phyloP scores from a whole-genome alignment of 768 basidiomycete genomes.

The Macrocybe gigantea region DNA sequence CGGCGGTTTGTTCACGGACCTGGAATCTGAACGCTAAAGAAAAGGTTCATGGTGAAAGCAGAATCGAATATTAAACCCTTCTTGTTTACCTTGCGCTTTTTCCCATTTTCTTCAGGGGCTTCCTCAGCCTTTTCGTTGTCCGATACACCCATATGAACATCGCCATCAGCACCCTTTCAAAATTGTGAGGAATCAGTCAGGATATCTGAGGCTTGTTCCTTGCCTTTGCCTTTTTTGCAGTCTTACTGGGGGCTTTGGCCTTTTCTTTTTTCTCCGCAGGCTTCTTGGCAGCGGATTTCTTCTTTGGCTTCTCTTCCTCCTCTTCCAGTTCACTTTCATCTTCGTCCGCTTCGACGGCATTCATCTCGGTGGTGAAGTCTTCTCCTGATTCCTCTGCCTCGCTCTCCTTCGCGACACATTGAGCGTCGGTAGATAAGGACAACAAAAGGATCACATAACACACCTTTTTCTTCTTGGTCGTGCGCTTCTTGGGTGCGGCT shows the following conservation, averaged over 20 bases:
- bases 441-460: constrained; percentile 4
- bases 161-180: constrained; percentile 27
- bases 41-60: not conserved
- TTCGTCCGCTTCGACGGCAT: constrained; percentile 27
- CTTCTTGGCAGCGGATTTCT: constrained; percentile 23
- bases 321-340: constrained; percentile 32
- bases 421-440: not conserved
- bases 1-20: constrained; percentile 35
- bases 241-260: constrained; percentile 32
- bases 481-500: constrained; percentile 41
- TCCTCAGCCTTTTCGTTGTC: constrained; percentile 39
- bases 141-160: constrained; percentile 35
- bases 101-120: constrained; percentile 40
- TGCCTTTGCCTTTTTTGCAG: constrained; percentile 20
- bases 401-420: constrained; percentile 13
- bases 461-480: constrained; percentile 37
- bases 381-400: constrained; percentile 35
- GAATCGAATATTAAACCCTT: constrained; percentile 1
- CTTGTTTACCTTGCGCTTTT: constrained; percentile 64
- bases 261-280: constrained; percentile 35
- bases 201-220: constrained; percentile 13
- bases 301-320: constrained; percentile 39
- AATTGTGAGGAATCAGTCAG: not conserved
- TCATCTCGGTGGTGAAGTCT: constrained; percentile 38
- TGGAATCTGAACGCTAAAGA: constrained; percentile 34